Evolutionary conservation across 371 early-diverging fungal genomes (phyloP).

Genomic region (Rhizomucor pusillus): DNA sequence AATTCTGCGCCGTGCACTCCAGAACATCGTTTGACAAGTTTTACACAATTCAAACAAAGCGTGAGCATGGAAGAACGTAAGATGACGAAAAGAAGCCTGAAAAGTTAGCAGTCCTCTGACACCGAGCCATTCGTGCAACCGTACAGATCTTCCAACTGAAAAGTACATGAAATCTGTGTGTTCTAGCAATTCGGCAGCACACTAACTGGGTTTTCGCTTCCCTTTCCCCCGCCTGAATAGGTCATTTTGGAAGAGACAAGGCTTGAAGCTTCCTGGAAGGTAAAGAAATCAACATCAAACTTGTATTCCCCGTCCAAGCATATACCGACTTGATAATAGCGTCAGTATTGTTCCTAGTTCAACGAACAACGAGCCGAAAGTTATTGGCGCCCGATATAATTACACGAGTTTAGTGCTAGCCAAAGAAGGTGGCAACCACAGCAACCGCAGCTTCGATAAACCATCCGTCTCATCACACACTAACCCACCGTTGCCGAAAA

Average conservation of each 20-base stretch:
- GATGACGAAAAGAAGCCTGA: too few species aligned
- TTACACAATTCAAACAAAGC: too few species aligned
- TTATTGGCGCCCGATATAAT: conserved; percentile 40
- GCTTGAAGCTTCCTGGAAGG: conserved; percentile 48
- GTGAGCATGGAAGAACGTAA: too few species aligned
- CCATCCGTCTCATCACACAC: conserved; percentile 4
- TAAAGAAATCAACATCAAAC: conserved; percentile 11
- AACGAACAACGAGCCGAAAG: conserved; percentile 15
- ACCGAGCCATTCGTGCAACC: neutral
- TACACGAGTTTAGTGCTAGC: conserved; percentile 37
- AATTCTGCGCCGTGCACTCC: too few species aligned
- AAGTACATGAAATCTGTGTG: neutral
- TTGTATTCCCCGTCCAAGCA: neutral
- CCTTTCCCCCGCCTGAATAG: conserved; percentile 9
- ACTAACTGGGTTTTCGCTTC: neutral
- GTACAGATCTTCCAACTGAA: neutral
- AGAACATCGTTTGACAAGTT: too few species aligned
- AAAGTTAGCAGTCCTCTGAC: too few species aligned
- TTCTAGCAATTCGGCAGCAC: neutral
- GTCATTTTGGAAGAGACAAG: conserved; percentile 47
- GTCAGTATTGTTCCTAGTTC: conserved; percentile 30
- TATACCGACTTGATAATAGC: conserved; percentile 12
- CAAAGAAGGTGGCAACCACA: conserved; percentile 4
- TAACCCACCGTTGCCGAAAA: conserved; percentile 4
- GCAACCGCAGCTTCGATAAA: conserved; percentile 1